These are phyloP conservation scores for Leccinum boreale DNA, from an alignment of 768 basidiomycete genomes.

Conservation along the genomic window DNA sequence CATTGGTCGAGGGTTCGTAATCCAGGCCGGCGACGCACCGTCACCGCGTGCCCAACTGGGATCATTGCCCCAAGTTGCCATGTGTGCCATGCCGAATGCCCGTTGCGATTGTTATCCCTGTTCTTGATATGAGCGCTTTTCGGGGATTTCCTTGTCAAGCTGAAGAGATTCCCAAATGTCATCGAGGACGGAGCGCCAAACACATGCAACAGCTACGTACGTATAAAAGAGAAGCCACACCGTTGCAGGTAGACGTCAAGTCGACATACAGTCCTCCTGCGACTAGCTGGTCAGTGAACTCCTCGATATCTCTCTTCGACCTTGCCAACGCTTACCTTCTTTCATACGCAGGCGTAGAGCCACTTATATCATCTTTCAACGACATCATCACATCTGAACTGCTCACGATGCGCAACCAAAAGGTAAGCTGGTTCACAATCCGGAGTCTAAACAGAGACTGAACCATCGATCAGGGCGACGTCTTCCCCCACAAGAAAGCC, in stretches of 20 bases:
- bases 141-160: neutral
- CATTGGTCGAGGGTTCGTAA: neutral
- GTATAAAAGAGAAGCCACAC: conserved; percentile 12
- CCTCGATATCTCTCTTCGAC: neutral
- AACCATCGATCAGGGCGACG: conserved; percentile 3
- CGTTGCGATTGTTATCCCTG: neutral
- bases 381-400: neutral
- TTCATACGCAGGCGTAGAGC: conserved; percentile 2
- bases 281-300: conserved; percentile 4
- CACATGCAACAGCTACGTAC: too few species aligned
- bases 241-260: neutral
- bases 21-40: neutral
- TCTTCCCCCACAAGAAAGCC: neutral
- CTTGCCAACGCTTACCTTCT: neutral
- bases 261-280: neutral
- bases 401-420: conserved; percentile 6
- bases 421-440: conserved; percentile 4
- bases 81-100: neutral
- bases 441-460: neutral
- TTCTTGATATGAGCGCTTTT: neutral
- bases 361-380: neutral
- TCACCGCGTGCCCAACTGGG: neutral
- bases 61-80: neutral
- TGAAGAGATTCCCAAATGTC: neutral
- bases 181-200: neutral